Conservation (phyloP, 192 early-diverging fungal species). For the Entrophospora sp. region DNA sequence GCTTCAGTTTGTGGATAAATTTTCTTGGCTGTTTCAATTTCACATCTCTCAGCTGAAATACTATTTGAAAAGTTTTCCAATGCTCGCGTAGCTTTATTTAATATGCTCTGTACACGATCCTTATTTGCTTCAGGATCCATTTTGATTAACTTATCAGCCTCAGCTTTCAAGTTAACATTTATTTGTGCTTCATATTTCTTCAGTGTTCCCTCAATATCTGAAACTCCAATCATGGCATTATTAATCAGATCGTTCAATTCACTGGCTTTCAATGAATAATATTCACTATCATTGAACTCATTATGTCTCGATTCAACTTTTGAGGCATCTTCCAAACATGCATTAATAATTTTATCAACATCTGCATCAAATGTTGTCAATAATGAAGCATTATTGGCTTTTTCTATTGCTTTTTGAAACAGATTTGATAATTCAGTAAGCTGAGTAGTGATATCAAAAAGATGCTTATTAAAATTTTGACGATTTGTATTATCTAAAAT, state of each 20-base stretch:
- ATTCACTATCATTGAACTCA: constrained; percentile 6
- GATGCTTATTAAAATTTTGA: constrained; percentile 12
- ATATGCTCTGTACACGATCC: constrained; percentile 14
- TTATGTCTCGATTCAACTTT: constrained; percentile 9
- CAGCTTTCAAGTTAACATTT: constrained; percentile 8
- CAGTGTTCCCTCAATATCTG: constrained; percentile 8
- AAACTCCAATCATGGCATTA: constrained; percentile 1
- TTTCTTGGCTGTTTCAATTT: constrained; percentile 24
- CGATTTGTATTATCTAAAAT: constrained; percentile 6
- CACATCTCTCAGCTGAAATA: constrained; percentile 4
- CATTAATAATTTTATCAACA: background rate
- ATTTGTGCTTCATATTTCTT: background rate
- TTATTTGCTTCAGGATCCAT: constrained; percentile 3
- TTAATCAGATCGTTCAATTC: background rate
- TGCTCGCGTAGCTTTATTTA: background rate
- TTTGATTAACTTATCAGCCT: constrained; percentile 16
- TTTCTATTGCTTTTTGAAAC: constrained; percentile 5
- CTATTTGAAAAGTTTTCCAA: constrained; percentile 2
- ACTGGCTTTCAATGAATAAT: constrained; percentile 9
- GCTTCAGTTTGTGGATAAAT: constrained; percentile 32
- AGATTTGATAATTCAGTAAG: background rate
- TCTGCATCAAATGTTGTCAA: constrained; percentile 18
- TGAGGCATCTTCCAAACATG: background rate
- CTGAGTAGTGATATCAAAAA: background rate
- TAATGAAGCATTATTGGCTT: constrained; percentile 16